A percentile compares a stretch with the other conserved stretches of the same genome.
phyloP scores from a whole-genome alignment of 192 early-diverging fungal species.

The Podila epicladia region DNA sequence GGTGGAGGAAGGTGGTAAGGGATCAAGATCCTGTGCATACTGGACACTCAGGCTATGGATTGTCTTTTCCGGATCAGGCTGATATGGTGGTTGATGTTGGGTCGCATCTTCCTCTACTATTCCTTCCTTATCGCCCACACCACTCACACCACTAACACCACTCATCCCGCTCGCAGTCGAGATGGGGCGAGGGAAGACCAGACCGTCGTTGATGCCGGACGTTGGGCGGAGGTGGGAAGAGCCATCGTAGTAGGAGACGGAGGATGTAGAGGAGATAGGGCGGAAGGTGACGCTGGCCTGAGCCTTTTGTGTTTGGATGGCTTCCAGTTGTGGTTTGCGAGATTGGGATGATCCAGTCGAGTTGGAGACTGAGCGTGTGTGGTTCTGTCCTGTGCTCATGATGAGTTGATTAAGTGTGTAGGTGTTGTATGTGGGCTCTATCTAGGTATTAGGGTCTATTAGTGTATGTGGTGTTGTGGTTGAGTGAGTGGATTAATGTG shows the following conservation, averaged over 20 bases:
- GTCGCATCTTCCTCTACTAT: background rate
- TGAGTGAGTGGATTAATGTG: no score
- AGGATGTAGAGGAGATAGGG: conserved; percentile 12
- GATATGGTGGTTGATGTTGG: background rate
- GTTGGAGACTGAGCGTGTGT: background rate
- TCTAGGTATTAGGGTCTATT: no score
- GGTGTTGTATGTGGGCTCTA: no score
- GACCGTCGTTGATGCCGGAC: background rate
- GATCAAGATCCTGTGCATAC: background rate
- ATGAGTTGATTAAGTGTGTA: no score
- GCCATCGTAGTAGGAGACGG: background rate
- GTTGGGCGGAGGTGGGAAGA: background rate
- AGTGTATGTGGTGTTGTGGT: background rate
- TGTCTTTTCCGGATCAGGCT: background rate
- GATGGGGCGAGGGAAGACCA: no score
- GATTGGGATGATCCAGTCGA: background rate
- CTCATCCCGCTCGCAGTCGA: no score
- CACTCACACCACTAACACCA: no score
- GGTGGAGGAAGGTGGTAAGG: background rate
- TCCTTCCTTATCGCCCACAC: no score
- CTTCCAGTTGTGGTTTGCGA: conserved; percentile 9
- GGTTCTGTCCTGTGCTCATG: background rate
- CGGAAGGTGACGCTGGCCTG: conserved; percentile 27
- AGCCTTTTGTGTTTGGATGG: conserved; percentile 21
- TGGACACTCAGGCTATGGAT: background rate